Base-by-base conservation (phyloP, 257 asterid species). In the Nicotiana paniculata region DNA sequence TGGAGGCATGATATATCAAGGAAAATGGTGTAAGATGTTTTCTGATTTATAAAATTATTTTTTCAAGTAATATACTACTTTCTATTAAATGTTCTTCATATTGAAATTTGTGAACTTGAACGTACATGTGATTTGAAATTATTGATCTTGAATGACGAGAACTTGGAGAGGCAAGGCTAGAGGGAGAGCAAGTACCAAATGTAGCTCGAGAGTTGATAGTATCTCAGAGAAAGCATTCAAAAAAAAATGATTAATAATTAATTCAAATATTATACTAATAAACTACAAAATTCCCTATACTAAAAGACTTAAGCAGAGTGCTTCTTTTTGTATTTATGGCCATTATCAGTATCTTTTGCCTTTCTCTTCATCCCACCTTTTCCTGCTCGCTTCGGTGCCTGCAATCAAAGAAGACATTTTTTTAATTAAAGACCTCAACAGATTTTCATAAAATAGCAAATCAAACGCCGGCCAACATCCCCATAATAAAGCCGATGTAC, bases 341-440 rank as follows among this genome's bases (percentile, higher is more conserved):
- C 87, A 53, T 82, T 90, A 75, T 86, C 87, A 30, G 80, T 69
- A 77, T 83, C 92, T 84, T 84, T 86, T 58, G 90, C 85, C 88
- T 89, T 94, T 90, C 93, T 88, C 89, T 93, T 93, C 87, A 67
- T 81, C 76, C 95, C 92, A 62, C 91, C 91, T 88, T 87, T 89
- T 58, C 77, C 84, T 2, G 68, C 78, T 75, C 89, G 89, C 81
- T 85, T 93, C 17, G 91, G 86, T 39, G 77, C 95, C 99, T 93
- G 93, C 77, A 81, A 63, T 68, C 33, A 82, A 83, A 84, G 65
- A 64, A 4, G 30, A 69, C 39, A 24, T 83, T 39, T 70, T 61
- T 43, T n/a, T 61, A 30, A n/a, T 11, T 24, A 83, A 76, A 77
- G 16, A 77, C 57, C 66, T 54, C 67, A 15, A 17, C 7, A 58